Base-by-base conservation (phyloP, 768 basidiomycete genomes). In the Hygrocybe coccinea region DNA sequence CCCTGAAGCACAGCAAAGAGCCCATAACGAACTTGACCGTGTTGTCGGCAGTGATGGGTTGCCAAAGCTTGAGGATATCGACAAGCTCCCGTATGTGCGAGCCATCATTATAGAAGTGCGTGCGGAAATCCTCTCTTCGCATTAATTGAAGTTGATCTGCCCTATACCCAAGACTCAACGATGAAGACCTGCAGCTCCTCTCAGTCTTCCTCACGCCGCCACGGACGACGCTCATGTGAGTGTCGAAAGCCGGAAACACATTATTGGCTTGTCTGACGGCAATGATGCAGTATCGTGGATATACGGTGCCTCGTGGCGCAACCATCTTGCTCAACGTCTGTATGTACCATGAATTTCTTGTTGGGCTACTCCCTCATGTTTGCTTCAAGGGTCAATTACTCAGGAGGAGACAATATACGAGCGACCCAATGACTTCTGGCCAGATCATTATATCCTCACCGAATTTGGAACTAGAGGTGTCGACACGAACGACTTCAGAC, bases 131-230 rank as follows among this genome's bases (percentile, higher is more conserved):
- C 56, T 69, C 60, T 53, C 22, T 65, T 6, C 58, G 59, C 15
- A 65, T 66, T 2, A 41, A 54, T 56, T 21, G 67, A 64, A 55
- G 59, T 67, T 19, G 35, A 19, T 3, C 15, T 19, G 12, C n/a
- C 21, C 22, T 17, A 37, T 12, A 15, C 21, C 12, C 10, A 38
- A 64, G 62, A 52, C 52, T 11, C 57, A 62, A 47, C 57, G 65
- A 6, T 64, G 60, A 38, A 47, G 65, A 44, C 64, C 65, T 38
- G 34, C 60, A 12, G 51, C 56, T 4, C 64, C 64, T 12, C 25
- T 64, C 7, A 47, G 55, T 15, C 17, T 65, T 11, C 64, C 64
- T n/a, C 63, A 65, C 54, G 57, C 47, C 3, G 49, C 56, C 17
- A 51, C 44, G 22, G 46, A 56, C 33, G 55, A 56, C 25, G 55